phyloP scores from a whole-genome alignment of 2,329 filamentous ascomycete species.

The Scortechinia acanthostroma region DNA sequence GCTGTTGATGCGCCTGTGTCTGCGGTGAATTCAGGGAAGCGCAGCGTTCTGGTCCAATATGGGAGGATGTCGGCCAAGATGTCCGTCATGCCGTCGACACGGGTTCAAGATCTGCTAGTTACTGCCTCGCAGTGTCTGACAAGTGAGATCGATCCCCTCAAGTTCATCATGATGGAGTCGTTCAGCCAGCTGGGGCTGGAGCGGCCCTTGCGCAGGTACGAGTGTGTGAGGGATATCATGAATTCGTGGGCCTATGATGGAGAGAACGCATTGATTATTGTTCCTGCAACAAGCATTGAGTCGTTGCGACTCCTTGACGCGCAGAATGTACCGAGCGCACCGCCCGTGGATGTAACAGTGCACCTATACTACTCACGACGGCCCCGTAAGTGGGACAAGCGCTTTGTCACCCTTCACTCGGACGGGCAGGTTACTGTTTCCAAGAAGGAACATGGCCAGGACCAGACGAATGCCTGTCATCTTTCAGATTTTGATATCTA shows the following conservation, averaged over 20 bases:
- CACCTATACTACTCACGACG: constrained; percentile 49
- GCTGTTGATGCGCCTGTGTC: constrained; percentile 53
- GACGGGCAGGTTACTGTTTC: constrained; percentile 50
- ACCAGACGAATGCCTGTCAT: constrained; percentile 48
- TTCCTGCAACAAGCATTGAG: constrained; percentile 30
- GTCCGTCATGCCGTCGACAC: constrained; percentile 15
- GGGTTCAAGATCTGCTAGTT: not conserved
- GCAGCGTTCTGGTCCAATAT: constrained; percentile 45
- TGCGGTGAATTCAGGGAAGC: constrained; percentile 55
- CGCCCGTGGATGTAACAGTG: constrained; percentile 40
- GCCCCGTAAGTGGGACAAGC: constrained; percentile 55
- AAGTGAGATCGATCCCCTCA: constrained; percentile 38
- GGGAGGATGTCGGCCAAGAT: constrained; percentile 38
- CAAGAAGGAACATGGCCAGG: constrained; percentile 40
- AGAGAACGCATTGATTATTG: constrained; percentile 40
- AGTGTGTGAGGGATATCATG: constrained; percentile 54
- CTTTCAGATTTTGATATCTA: constrained; percentile 63
- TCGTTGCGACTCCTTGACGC: constrained; percentile 27
- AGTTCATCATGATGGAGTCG: constrained; percentile 46
- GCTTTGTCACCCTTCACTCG: constrained; percentile 42
- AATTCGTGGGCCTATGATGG: constrained; percentile 58
- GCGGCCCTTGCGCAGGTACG: constrained; percentile 51
- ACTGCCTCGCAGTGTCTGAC: constrained; percentile 26
- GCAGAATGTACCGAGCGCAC: constrained; percentile 34
- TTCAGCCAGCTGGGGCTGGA: constrained; percentile 48